Base-by-base conservation (phyloP, 1,284 basidiomycete species). In the Malassezia japonica region DNA sequence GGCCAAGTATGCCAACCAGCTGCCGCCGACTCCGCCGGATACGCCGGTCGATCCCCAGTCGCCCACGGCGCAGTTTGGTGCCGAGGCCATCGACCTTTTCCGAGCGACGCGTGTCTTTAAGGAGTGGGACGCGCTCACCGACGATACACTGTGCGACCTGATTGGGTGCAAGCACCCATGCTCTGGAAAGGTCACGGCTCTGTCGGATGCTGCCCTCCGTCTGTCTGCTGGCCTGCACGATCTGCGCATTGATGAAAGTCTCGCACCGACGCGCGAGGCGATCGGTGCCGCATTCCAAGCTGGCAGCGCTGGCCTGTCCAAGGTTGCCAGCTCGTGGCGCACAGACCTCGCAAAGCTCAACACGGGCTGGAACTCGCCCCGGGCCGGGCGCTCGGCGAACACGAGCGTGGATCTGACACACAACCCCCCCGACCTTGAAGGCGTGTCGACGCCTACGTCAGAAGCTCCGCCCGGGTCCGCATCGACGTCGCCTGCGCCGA, bases 151-250 rank as follows among this genome's bases (percentile, higher is more conserved):
- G 3, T 70, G 62, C 40, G 68, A 71, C 46, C 57, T 72, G 15
- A 60, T 70, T 5, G 60, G 64, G 20, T 54, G 62, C 48, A 61
- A 62, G 43, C 70, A 72, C 36, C 70, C 70, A 1, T 72, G 65
- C 50, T 59, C 62, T 15, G 70, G 67, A 31, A 68, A 64, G 47
- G 63, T 62, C 7, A 62, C 67, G 2, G 55, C 65, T 0, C 50
- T 72, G 15, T 66, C 70, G 40, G 70, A 72, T 45, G 67, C 68
- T 5, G 61, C 64, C 1, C 46, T 72, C 34, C 55, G 70, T 4
- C 48, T 72, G 12, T 60, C 64, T 20, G 64, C 61, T 6, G 69
- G 69, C 0, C 36, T 72, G 13, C 64, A 70, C 35, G 70, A 72
- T 31, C 45, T 71, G 45, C 52, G 60, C 15, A 54, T 72, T 4